phyloP scores from a whole-genome alignment of 768 basidiomycete genomes.

The Mycena maculata region DNA sequence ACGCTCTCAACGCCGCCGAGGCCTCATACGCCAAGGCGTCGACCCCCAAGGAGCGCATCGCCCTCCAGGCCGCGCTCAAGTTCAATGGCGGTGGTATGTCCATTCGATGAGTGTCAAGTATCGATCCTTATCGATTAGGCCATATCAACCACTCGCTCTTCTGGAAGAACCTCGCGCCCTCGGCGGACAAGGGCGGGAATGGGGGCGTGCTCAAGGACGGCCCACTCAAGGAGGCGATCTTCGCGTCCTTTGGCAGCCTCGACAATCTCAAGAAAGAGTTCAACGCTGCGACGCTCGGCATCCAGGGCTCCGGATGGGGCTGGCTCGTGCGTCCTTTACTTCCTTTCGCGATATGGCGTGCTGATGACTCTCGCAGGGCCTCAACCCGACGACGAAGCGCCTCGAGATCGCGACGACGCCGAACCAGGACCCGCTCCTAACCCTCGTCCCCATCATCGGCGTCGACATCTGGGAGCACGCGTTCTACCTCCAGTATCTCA shows the following conservation, averaged over 20 bases:
- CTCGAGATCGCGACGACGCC: constrained; percentile 92
- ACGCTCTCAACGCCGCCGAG: constrained; percentile 91
- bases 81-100: constrained; percentile 94
- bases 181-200: constrained; percentile 58
- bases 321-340: constrained; percentile 79
- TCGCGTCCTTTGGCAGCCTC: constrained; percentile 71
- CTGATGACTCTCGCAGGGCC: constrained; percentile 65
- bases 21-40: constrained; percentile 72
- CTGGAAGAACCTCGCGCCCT: constrained; percentile 92
- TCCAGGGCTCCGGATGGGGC: constrained; percentile 97
- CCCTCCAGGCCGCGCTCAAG: constrained; percentile 90
- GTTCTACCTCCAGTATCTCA: constrained; percentile 94
- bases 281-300: constrained; percentile 84
- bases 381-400: constrained; percentile 70
- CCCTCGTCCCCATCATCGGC: constrained; percentile 44
- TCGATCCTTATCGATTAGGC: constrained; percentile 53
- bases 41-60: constrained; percentile 84
- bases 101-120: not conserved
- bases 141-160: constrained; percentile 97
- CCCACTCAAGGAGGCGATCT: constrained; percentile 74
- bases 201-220: constrained; percentile 73
- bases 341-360: constrained; percentile 1
- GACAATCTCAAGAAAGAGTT: constrained; percentile 83
- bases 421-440: constrained; percentile 94
- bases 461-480: constrained; percentile 38